These are phyloP conservation scores for Paspalum notatum DNA, from an alignment of 176 grass and related monocot species.

Conservation along the genomic window DNA sequence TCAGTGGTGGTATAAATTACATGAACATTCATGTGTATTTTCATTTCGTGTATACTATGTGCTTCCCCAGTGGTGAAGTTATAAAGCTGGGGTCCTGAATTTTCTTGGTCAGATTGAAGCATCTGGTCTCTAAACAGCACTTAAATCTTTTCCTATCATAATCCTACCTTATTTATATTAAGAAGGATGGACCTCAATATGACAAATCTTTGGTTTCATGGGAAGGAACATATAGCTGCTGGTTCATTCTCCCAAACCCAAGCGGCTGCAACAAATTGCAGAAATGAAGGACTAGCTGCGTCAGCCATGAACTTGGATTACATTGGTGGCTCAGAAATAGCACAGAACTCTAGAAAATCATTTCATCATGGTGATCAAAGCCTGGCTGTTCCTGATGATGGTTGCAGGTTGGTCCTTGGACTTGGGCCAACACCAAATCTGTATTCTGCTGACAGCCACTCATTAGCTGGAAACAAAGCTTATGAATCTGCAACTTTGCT, in stretches of 20 bases:
- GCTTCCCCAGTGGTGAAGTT: constrained; percentile 53
- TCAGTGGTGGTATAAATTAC: constrained; percentile 63
- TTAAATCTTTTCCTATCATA: constrained; percentile 30
- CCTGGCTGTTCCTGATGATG: constrained; percentile 61
- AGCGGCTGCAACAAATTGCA: constrained; percentile 42
- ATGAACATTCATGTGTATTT: constrained; percentile 73
- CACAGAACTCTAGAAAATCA: constrained; percentile 34
- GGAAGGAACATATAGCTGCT: constrained; percentile 38
- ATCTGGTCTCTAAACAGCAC: constrained; percentile 11
- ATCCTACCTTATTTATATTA: constrained; percentile 36
- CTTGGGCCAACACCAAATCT: constrained; percentile 77
- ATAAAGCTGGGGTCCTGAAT: constrained; percentile 48
- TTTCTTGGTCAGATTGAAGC: constrained; percentile 36
- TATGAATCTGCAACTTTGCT: constrained; percentile 52
- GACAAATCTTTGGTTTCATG: constrained; percentile 56
- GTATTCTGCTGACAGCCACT: constrained; percentile 53
- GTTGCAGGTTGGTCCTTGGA: constrained; percentile 81
- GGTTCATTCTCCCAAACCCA: constrained; percentile 48
- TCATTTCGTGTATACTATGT: constrained; percentile 72
- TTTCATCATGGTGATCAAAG: constrained; percentile 42
- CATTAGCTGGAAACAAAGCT: constrained; percentile 34
- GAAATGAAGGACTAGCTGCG: constrained; percentile 45
- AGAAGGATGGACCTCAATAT: constrained; percentile 74
- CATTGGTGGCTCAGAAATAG: constrained; percentile 37
- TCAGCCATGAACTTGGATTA: constrained; percentile 43